Percentiles rank a stretch among this genome's conserved stretches.
phyloP scores from a whole-genome alignment of 805 yeast genomes.

The Nakazawaea molendinolei region DNA sequence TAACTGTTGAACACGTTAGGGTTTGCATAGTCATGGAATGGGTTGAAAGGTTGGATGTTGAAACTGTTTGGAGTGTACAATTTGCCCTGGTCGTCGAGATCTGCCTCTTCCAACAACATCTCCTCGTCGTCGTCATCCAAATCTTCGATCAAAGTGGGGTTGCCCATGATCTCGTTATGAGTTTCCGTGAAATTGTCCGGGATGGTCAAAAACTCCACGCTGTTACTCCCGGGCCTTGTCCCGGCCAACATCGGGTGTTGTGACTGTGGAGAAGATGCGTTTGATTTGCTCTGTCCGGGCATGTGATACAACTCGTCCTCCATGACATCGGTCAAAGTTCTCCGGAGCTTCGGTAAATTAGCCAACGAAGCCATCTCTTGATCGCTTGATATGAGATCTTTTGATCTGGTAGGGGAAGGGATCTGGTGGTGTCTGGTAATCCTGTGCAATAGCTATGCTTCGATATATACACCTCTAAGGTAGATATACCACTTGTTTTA shows the following conservation, averaged over 20 bases:
- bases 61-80: slow-evolving; percentile 7
- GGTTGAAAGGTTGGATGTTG: slow-evolving; percentile 28
- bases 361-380: slow-evolving; percentile 45
- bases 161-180: slow-evolving; percentile 5
- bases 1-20: slow-evolving; percentile 25
- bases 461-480: neutral
- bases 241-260: slow-evolving; percentile 10
- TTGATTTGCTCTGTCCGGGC: slow-evolving; percentile 22
- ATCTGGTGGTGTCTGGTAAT: too few species aligned
- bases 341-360: slow-evolving; percentile 41
- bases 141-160: slow-evolving; percentile 8
- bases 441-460: too few species aligned
- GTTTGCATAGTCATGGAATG: slow-evolving; percentile 34
- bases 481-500: neutral
- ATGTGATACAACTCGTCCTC: slow-evolving; percentile 51
- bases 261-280: slow-evolving; percentile 18
- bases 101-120: slow-evolving; percentile 10
- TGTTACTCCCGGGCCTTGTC: neutral
- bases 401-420: too few species aligned
- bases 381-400: too few species aligned
- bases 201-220: slow-evolving; percentile 6
- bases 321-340: slow-evolving; percentile 50
- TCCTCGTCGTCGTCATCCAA: slow-evolving; percentile 12
- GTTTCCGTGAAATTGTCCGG: slow-evolving; percentile 11
- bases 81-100: slow-evolving; percentile 4